These are phyloP conservation scores for Croton setiger DNA, from an alignment of 441 rosid species.

Conservation along the genomic window DNA sequence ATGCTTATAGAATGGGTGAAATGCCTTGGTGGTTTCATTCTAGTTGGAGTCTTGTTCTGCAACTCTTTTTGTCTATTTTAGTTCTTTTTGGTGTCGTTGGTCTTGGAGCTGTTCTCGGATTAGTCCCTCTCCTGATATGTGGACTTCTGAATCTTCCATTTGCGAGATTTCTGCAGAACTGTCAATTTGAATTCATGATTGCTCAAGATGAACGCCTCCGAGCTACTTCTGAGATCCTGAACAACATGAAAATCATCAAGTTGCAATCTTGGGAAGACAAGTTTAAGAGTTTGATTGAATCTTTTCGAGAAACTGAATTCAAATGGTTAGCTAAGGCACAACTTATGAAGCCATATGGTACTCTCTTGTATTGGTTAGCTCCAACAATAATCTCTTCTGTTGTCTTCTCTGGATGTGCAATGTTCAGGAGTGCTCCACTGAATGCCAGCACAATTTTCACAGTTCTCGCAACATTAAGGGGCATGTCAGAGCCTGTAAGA, in stretches of 20 bases:
- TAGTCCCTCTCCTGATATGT: constrained; percentile 59
- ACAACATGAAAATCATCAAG: constrained; percentile 86
- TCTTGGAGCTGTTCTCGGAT: constrained; percentile 65
- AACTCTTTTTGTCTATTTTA: constrained; percentile 59
- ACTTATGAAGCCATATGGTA: constrained; percentile 48
- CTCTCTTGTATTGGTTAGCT: constrained; percentile 68
- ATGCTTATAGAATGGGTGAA: constrained; percentile 91
- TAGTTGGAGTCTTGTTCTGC: constrained; percentile 57
- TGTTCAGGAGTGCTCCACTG: constrained; percentile 59
- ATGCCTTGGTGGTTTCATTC: constrained; percentile 86
- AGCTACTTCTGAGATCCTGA: constrained; percentile 76
- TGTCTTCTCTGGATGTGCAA: constrained; percentile 61
- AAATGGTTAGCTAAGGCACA: constrained; percentile 69
- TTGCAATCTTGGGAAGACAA: constrained; percentile 91
- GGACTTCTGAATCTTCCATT: constrained; percentile 73
- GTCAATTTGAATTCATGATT: constrained; percentile 68
- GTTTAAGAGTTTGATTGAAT: constrained; percentile 62
- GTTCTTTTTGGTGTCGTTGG: constrained; percentile 70
- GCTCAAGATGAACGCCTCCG: constrained; percentile 76
- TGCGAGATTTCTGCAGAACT: constrained; percentile 66
- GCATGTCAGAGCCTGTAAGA: constrained; percentile 76
- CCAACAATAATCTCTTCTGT: constrained; percentile 77
- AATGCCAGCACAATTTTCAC: constrained; percentile 88
- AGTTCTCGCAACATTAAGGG: constrained; percentile 69
- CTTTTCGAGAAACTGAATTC: constrained; percentile 57